Evolutionary conservation across 2,329 filamentous ascomycete species (phyloP), one percentile per base, ranked within the genome.

Genomic region (Clonostachys solani): DNA sequence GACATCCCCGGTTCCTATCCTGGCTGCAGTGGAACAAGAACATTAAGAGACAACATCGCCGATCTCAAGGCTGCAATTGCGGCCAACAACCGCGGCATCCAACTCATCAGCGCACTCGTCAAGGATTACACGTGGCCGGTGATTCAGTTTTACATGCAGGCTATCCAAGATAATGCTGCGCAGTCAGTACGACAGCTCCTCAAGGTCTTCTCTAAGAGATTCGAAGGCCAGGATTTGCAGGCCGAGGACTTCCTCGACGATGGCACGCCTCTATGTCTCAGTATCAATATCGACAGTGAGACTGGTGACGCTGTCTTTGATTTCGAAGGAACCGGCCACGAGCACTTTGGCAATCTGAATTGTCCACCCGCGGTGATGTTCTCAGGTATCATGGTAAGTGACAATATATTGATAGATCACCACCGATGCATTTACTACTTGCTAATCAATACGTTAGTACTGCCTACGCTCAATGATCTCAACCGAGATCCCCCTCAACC

Each of bases 221-320:
- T 90, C 54, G 76, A 82, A 53, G 85, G 85, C 3, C 76, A 81
- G 48, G 81, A 87, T n/a, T 76, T 95, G 1, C 77, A 80, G 8
- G 87, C 90, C 0, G 73, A 84, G 2, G 89, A 95, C 57, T 89
- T 84, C 67, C 92, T 94, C 84, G 89, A 95, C 56, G 89, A 95
- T 56, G 89, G 89, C 23, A 87, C 80, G 12, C 87, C 88, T 0
- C 92, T 95, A 56, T 73, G 78, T 44, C 75, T 94, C 5, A 85
- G 83, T 52, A 77, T 95, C 12, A 84, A 80, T 2, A 94, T 95
- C 52, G 81, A 92, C 58, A 78, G 79, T 0, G 75, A 83, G 0
- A 83, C 86, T 41, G 89, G 89, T 15, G 86, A 88, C 50, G 89
- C 89, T 0, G 69, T 86, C 0, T 94, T 94, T 58, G 61, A 63